phyloP scores from a whole-genome alignment of 805 yeast genomes.

The Hanseniaspora lindneri region DNA sequence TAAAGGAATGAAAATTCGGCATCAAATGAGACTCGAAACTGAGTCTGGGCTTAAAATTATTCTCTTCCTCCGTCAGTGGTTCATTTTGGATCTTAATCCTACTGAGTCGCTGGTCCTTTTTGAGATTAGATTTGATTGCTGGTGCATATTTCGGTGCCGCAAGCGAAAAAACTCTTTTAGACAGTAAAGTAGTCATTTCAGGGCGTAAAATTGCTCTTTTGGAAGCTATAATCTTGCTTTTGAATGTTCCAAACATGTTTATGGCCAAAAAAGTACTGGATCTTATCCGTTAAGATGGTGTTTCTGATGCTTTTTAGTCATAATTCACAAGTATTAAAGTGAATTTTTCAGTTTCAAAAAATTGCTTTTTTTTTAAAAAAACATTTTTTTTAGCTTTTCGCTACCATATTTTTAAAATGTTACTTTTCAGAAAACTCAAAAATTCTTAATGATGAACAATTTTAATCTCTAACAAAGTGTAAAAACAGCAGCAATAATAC shows the following conservation, averaged over 20 bases:
- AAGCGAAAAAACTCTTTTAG: no score
- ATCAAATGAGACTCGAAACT: slow-evolving; percentile 58
- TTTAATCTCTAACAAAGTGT: no score
- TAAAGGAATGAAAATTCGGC: slow-evolving; percentile 63
- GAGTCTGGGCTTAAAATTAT: slow-evolving; percentile 50
- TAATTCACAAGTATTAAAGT: no score
- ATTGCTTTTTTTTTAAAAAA: neutral
- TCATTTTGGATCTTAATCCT: neutral
- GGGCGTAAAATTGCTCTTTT: no score
- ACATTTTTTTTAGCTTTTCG: neutral
- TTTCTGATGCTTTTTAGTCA: no score
- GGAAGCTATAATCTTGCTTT: no score
- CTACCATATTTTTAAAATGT: neutral
- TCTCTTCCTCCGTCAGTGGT: neutral
- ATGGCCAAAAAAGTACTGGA: no score
- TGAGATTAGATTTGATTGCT: neutral
- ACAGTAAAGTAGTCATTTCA: no score
- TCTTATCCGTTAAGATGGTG: no score
- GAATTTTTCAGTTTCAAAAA: neutral
- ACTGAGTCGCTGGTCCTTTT: neutral
- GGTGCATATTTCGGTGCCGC: neutral
- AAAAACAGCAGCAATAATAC: no score
- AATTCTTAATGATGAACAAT: neutral
- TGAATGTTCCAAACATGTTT: no score
- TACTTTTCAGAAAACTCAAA: neutral